Percentiles rank a stretch among this genome's conserved stretches.
phyloP scores from a whole-genome alignment of 371 early-diverging fungal genomes.

The Mortierella sp. region DNA sequence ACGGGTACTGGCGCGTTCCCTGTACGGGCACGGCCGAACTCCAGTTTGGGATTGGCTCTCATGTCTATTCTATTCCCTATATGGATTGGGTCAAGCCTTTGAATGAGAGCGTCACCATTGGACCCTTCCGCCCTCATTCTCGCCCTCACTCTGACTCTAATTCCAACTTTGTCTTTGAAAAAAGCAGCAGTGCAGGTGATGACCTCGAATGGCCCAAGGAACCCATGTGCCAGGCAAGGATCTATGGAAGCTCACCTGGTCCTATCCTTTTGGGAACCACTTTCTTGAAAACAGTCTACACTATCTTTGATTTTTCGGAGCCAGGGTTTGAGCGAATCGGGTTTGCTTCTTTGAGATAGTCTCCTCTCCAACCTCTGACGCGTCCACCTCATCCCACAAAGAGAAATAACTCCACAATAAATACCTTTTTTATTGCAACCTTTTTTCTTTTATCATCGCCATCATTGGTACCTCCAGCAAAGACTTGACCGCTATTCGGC shows the following conservation, averaged over 20 bases:
- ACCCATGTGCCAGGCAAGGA: slow-evolving; percentile 36
- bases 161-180: background rate
- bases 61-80: slow-evolving; percentile 26
- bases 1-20: slow-evolving; percentile 40
- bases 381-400: too few relatives aligned
- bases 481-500: too few relatives aligned
- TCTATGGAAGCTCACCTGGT: slow-evolving; percentile 44
- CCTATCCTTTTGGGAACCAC: slow-evolving; percentile 32
- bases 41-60: slow-evolving; percentile 23
- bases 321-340: slow-evolving; percentile 40
- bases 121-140: background rate
- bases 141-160: background rate
- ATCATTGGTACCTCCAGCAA: too few relatives aligned
- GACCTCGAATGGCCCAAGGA: background rate
- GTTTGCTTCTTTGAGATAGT: slow-evolving; percentile 22
- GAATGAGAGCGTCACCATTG: too few relatives aligned
- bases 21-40: slow-evolving; percentile 24
- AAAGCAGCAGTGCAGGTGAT: background rate
- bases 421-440: too few relatives aligned
- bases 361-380: too few relatives aligned
- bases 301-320: slow-evolving; percentile 40
- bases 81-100: slow-evolving; percentile 39
- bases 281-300: slow-evolving; percentile 40
- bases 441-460: too few relatives aligned
- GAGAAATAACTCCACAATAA: too few relatives aligned